phyloP scores from a whole-genome alignment of 768 basidiomycete species.

The Lactarius sp. region DNA sequence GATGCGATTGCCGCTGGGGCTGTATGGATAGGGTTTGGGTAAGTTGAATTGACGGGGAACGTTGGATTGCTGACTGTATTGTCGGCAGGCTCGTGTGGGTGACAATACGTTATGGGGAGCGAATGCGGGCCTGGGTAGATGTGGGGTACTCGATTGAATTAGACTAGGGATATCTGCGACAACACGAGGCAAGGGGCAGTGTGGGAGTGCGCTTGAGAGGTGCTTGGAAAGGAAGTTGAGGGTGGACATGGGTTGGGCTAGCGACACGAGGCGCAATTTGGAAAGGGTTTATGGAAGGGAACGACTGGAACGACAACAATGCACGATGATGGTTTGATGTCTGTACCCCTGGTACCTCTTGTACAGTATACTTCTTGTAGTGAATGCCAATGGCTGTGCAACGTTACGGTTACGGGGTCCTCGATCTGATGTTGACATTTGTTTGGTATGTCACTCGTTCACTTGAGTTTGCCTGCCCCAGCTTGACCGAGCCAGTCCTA shows the following conservation, averaged over 20 bases:
- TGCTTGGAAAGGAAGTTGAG: not conserved
- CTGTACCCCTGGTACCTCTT: too few species aligned
- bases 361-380: too few species aligned
- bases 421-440: not conserved
- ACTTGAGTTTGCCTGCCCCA: not conserved
- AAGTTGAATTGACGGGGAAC: constrained; percentile 28
- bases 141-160: constrained; percentile 48
- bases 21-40: constrained; percentile 51
- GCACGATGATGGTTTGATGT: too few species aligned
- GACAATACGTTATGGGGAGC: constrained; percentile 52
- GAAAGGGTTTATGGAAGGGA: not conserved
- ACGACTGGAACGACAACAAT: too few species aligned
- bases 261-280: not conserved
- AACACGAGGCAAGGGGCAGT: not conserved
- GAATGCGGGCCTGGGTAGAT: constrained; percentile 53
- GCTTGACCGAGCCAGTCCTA: not conserved
- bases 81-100: constrained; percentile 44
- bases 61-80: not conserved
- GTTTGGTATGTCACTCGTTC: too few species aligned
- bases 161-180: constrained; percentile 27
- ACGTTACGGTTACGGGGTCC: not conserved
- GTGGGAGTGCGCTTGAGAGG: not conserved
- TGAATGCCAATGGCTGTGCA: not conserved
- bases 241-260: not conserved
- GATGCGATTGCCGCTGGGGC: constrained; percentile 44